Conservation (phyloP, 805 yeast genomes). For the Saccharomycopsis sp. region DNA sequence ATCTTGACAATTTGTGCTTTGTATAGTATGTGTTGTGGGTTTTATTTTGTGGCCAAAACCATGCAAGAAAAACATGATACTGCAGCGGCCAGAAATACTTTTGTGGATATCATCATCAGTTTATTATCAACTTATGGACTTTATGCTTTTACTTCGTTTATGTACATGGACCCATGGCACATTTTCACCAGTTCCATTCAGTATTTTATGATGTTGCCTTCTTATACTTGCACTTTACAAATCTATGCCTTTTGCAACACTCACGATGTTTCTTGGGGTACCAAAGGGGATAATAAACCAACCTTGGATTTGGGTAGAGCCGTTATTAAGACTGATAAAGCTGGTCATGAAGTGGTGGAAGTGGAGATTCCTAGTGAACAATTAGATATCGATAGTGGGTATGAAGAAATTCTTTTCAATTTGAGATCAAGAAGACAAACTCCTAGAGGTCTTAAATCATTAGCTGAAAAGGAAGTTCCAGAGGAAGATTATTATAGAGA, state of each 20-base stretch:
- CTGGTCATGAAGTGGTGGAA: conserved; percentile 77
- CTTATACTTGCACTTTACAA: conserved; percentile 85
- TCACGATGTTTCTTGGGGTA: conserved; percentile 99
- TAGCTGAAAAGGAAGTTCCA: conserved; percentile 29
- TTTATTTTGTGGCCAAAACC: conserved; percentile 62
- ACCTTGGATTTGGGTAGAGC: conserved; percentile 69
- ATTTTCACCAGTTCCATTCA: conserved; percentile 78
- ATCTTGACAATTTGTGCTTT: conserved; percentile 68
- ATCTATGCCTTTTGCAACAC: conserved; percentile 97
- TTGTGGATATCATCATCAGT: conserved; percentile 74
- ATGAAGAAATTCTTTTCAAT: conserved; percentile 63
- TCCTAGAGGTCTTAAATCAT: conserved; percentile 37
- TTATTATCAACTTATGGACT: conserved; percentile 86
- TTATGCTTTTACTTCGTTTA: conserved; percentile 67
- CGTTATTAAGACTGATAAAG: conserved; percentile 66
- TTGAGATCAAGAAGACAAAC: conserved; percentile 61
- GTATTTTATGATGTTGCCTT: conserved; percentile 82
- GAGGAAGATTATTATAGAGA: conserved; percentile 87
- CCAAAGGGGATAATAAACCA: conserved; percentile 83
- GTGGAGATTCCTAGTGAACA: conserved; percentile 64
- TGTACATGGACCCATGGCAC: conserved; percentile 96
- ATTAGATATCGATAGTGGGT: conserved; percentile 71
- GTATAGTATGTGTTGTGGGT: conserved; percentile 74
- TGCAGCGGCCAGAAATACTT: conserved; percentile 34
- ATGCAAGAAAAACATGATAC: conserved; percentile 29